Percentiles rank a stretch among this genome's conserved stretches.
phyloP scores from a whole-genome alignment of 179 eudicot species.

The Corrigiola litoralis region DNA sequence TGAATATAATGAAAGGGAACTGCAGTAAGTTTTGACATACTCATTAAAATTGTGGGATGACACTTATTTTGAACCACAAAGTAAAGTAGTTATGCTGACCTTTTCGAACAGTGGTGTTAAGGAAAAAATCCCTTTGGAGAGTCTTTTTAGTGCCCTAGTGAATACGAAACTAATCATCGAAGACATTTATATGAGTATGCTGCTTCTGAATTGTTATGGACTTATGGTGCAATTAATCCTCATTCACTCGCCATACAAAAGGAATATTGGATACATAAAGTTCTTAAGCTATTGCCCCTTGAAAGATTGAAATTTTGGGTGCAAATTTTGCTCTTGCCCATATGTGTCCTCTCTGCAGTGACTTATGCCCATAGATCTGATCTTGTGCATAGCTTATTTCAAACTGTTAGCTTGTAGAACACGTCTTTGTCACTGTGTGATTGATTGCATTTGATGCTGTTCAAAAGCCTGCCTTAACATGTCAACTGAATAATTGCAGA shows the following conservation, averaged over 20 bases:
- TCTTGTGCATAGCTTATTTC: neutral
- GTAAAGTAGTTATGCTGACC: no score
- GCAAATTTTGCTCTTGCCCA: neutral
- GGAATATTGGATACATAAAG: neutral
- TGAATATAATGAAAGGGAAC: no score
- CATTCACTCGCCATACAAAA: neutral
- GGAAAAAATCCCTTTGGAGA: no score
- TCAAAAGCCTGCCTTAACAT: neutral
- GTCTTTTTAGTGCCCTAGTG: no score
- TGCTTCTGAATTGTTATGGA: no score
- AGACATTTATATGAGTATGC: no score
- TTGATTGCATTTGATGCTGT: constrained; percentile 1
- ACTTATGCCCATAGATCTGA: neutral
- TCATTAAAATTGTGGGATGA: no score
- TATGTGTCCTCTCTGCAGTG: neutral
- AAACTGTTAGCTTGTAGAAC: neutral
- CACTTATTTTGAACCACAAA: no score
- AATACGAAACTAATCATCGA: no score
- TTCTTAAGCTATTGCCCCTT: neutral
- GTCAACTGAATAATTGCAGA: constrained; percentile 40
- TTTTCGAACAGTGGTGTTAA: no score
- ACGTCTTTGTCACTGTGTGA: neutral
- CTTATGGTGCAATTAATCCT: no score
- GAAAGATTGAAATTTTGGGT: neutral
- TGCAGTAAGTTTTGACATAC: no score